Base-by-base conservation (phyloP, 805 yeast genomes). In the Candida michaelii region DNA sequence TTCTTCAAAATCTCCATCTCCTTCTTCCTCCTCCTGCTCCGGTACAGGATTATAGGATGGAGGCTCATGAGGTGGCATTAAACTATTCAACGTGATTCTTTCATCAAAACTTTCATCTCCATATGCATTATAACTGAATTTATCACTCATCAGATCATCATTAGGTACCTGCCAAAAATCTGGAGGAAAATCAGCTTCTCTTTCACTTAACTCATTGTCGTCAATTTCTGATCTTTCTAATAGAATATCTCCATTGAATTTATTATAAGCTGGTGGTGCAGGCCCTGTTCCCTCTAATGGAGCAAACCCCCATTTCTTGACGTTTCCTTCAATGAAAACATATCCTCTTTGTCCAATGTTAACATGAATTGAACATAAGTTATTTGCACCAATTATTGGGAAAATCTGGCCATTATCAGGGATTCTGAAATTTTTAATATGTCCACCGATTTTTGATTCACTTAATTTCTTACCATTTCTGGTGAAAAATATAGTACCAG, bases 261-360 rank as follows among this genome's bases (percentile, higher is more conserved):
- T 79, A 37, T 87, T 86, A 63, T 91, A 91, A 8, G 93, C 83
- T 1, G 99, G 99, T 2, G 98, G 96, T 4, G 98, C 95, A 3
- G 95, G 84, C 45, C 89, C 84, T 37, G 75, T 77, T 1, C 98
- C 99, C 51, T 83, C 86, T 30, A 84, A 73, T 2, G 93, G 91
- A n/a, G 95, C 96, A 54, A 85, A 83, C 5, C 96, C 96, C 97
- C 97, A 89, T 59, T 86, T 89, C 59, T 89, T 89, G 29, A 90
- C 96, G 58, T 89, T 89, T 1, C 88, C 97, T 58, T 90, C 97
- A 37, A 90, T 87, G 57, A 77, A 89, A 2, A 90, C 97, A 64
- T 79, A 89, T 2, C 97, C 97, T 44, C 81, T 73, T 53, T 87
- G 91, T 14, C 99, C 99, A 43, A 93, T 65, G 56, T 89, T 93